These are phyloP conservation scores for Bipolaris cookei DNA, from an alignment of 2,329 filamentous ascomycete genomes.

Conservation along the genomic window DNA sequence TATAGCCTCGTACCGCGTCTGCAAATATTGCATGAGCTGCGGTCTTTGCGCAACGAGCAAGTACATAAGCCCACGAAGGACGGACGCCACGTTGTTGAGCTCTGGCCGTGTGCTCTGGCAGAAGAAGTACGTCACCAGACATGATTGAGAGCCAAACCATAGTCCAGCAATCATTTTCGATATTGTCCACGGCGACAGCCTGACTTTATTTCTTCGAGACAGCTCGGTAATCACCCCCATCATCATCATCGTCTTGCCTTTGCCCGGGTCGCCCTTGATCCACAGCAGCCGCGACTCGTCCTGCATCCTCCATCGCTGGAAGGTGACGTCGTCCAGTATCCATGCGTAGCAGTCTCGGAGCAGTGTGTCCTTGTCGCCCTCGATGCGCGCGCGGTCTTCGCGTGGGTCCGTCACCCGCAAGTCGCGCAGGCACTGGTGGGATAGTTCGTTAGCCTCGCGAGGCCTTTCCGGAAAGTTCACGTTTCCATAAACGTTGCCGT, in stretches of 20 bases:
- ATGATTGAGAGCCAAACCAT: too few species aligned
- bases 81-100: constrained; percentile 49
- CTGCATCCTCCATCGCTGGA: constrained; percentile 26
- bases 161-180: not conserved
- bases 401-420: constrained; percentile 20
- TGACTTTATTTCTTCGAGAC: not conserved
- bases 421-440: constrained; percentile 14
- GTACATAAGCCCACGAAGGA: constrained; percentile 55
- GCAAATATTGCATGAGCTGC: not conserved
- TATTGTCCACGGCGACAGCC: too few species aligned
- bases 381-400: constrained; percentile 22
- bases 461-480: not conserved
- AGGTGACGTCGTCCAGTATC: constrained; percentile 34
- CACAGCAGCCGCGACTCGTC: constrained; percentile 39
- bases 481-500: constrained; percentile 1
- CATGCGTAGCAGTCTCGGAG: constrained; percentile 22
- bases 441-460: not conserved
- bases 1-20: constrained; percentile 41
- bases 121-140: not conserved
- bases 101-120: constrained; percentile 47
- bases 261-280: too few species aligned
- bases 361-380: constrained; percentile 21
- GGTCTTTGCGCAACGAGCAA: constrained; percentile 31
- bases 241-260: constrained; percentile 44
- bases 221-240: constrained; percentile 25